A percentile compares a stretch with the other conserved stretches of the same genome.
These are phyloP conservation scores for Coemansia guatemalensis DNA, from an alignment of 192 early-diverging fungal genomes.

Conservation along the genomic window DNA sequence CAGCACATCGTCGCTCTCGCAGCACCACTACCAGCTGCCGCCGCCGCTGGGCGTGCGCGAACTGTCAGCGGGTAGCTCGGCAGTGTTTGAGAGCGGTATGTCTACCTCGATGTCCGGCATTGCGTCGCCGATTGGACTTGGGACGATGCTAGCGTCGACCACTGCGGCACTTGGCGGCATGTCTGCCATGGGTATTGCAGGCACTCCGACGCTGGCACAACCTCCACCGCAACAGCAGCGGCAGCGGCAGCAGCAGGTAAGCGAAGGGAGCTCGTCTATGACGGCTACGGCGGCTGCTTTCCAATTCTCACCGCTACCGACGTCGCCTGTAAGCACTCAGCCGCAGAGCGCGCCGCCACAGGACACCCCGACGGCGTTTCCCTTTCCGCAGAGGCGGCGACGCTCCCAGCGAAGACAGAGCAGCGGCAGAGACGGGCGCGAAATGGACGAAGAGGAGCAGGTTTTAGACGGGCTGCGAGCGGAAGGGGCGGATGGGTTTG, in stretches of 20 bases:
- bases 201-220: background rate
- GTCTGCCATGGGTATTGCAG: constrained; percentile 4
- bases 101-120: constrained; percentile 16
- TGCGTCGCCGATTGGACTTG: constrained; percentile 31
- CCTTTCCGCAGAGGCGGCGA: background rate
- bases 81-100: constrained; percentile 24
- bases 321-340: constrained; percentile 2
- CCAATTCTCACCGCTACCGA: constrained; percentile 30
- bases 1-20: constrained; percentile 19
- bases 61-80: constrained; percentile 22
- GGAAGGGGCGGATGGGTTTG: constrained; percentile 44
- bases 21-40: constrained; percentile 2
- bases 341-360: background rate
- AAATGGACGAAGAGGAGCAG: constrained; percentile 33
- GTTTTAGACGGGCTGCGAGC: constrained; percentile 41
- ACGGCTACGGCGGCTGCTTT: constrained; percentile 39
- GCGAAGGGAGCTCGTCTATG: constrained; percentile 2
- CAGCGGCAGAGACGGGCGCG: background rate
- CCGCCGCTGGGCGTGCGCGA: constrained; percentile 32
- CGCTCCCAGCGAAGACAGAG: constrained; percentile 1
- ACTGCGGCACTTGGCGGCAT: background rate
- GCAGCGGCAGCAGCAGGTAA: constrained; percentile 14
- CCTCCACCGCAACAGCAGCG: constrained; percentile 10
- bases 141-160: constrained; percentile 12
- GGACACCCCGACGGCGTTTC: background rate